Evolutionary conservation across 495 filamentous ascomycete genomes (phyloP), one percentile per base, ranked within the genome.

Genomic region (Chaetomium tenue): DNA sequence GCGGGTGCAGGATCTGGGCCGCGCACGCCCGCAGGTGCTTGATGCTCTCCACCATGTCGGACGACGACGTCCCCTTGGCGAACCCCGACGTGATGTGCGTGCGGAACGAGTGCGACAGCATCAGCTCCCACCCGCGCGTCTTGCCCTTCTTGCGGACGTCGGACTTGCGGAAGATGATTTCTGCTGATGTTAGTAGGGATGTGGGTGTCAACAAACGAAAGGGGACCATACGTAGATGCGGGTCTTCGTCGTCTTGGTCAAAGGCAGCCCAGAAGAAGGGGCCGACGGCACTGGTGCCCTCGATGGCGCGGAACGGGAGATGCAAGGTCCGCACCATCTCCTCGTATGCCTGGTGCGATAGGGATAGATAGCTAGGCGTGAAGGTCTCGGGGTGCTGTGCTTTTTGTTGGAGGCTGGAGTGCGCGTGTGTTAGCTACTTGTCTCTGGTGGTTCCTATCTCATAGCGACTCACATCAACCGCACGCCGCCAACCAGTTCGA

Each of bases 121-220:
- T 83, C 13, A 85, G 71, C 67, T 85, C 83, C 82, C 82, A 85
- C 20, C 83, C 82, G 25, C 83, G 76, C 22, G 83, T 85, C 47
- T 72, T 72, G n/a, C 82, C 83, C 69, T 82, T 84, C 62, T 85
- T 85, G 20, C 82, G 77, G 22, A 85, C 83, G 64, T 85, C 83
- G 40, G 77, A 81, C 72, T 85, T 85, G 48, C 83, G 78, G 68
- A 79, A 83, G 30, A 84, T 77, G 65, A 85, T 80, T 68, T 85
- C 79, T 61, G 3, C 37, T 2, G 13, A 48, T n/a, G 37, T 66
- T 54, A 61, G 39, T 12, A 48, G 58, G 25, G 9, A 12, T 8
- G 7, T 44, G 48, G 23, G 23, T 18, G 23, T 33, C 16, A 1
- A 18, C 51, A 12, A 30, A 30, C 3, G 3, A 47, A 4, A 11